Conservation (phyloP, 495 filamentous ascomycete species). For the Aspergillus heteromorphus region DNA sequence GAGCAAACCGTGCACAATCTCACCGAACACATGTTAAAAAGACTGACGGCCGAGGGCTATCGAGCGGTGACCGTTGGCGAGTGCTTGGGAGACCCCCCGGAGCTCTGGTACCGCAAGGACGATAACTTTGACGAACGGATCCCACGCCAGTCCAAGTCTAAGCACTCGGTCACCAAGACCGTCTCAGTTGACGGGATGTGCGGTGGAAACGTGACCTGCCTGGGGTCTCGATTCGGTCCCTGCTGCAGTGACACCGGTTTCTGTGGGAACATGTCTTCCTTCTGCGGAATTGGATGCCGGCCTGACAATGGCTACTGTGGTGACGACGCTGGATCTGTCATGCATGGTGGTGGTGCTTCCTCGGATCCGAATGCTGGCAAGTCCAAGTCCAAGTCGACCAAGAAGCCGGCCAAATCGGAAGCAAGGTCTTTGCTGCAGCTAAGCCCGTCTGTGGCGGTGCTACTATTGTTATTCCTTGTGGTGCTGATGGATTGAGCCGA, state of each 20-base stretch:
- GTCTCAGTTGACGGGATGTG: slow-evolving; percentile 51
- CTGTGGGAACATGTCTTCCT: slow-evolving; percentile 45
- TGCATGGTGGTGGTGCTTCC: not conserved
- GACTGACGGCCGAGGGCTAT: slow-evolving; percentile 53
- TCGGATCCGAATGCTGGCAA: not conserved
- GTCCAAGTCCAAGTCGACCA: not conserved
- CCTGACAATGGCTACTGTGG: slow-evolving; percentile 45
- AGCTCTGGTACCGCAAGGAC: slow-evolving; percentile 63
- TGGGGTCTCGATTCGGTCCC: slow-evolving; percentile 36
- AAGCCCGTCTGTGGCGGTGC: not conserved
- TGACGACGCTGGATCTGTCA: not conserved
- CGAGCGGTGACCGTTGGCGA: slow-evolving; percentile 68
- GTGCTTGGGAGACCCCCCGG: slow-evolving; percentile 63
- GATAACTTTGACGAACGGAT: slow-evolving; percentile 11
- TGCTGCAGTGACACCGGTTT: slow-evolving; percentile 38
- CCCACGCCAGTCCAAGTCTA: slow-evolving; percentile 26
- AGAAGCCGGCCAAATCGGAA: slow-evolving; percentile 12
- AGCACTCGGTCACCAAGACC: slow-evolving; percentile 25
- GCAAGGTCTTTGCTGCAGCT: not conserved
- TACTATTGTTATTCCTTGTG: slow-evolving; percentile 6
- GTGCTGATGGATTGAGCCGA: slow-evolving; percentile 1
- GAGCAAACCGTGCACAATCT: slow-evolving; percentile 71
- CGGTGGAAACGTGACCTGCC: slow-evolving; percentile 45
- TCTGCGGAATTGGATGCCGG: slow-evolving; percentile 49
- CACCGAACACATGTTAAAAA: slow-evolving; percentile 66